Evolutionary conservation across 306 rosid species (phyloP), one percentile per base, ranked within the genome.

Genomic region (Rosa lucieae): DNA sequence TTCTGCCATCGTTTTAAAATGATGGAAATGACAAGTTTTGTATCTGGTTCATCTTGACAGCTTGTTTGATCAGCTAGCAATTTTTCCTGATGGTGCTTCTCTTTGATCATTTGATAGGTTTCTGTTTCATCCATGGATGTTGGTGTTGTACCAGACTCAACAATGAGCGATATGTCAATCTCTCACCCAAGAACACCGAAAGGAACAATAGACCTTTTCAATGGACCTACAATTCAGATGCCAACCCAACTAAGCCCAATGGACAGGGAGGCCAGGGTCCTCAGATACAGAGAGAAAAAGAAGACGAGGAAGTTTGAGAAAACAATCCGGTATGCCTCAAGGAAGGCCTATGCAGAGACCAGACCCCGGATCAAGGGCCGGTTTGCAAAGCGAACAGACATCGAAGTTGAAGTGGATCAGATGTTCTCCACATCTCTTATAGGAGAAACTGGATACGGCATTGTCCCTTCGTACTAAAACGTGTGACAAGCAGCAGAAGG

Each of bases 331-430:
- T 95, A 95, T 83, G 99, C 98, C 23, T 95, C 98, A 13, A 90
- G 99, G 86, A 93, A 95, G 80, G 99, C 99, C 49, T 95, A 95
- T 63, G 99, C 99, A 10, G 99, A 95, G 78, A 95, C 98, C 47
- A 79, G 99, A 29, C 99, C 98, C 0, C 90, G 99, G 1, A 91
- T 95, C 81, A 95, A 95, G 71, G 99, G 99, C 73, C 89, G 99
- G 55, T 95, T 95, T 5, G 99, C 97, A 0, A 95, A 91, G 81
- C 70, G 97, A 79, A 90, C 92, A 0, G 90, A 91, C 58, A 80
- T 81, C 10, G 96, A 91, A 62, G 88, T 89, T 17, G 92, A 94
- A 79, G 90, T 91, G 37, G 99, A 92, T 67, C 97, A 87, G 82
- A 88, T 89, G 88, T 91, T 91, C 86, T 88, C 98, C 71, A 63